Evolutionary conservation across 169 alveolate genomes (phyloP).

Genomic region (Babesia ovata): DNA sequence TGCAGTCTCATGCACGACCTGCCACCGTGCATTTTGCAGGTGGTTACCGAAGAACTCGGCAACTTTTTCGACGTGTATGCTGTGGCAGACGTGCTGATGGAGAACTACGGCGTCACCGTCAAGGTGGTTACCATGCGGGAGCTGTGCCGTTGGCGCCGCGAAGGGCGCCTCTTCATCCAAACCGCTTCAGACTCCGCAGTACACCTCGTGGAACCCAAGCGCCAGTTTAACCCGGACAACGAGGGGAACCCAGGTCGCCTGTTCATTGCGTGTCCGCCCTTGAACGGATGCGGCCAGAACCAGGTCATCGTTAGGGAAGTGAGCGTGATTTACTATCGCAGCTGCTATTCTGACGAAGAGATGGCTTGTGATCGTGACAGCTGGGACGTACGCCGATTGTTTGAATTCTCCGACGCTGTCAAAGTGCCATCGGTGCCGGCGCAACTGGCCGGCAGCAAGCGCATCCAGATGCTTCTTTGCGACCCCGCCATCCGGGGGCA

Average conservation of each 20-base stretch:
- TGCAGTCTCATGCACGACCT: conserved; percentile 20
- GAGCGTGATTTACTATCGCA: conserved; percentile 54
- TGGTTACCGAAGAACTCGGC: conserved; percentile 35
- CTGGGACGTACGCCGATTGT: conserved; percentile 34
- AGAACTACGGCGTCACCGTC: conserved; percentile 37
- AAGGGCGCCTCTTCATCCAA: conserved; percentile 19
- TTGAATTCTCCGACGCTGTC: conserved; percentile 58
- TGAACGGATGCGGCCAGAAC: conserved; percentile 1
- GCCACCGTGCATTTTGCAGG: conserved; percentile 39
- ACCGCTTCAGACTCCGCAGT: conserved; percentile 21
- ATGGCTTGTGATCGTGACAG: conserved; percentile 44
- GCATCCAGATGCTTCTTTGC: conserved; percentile 54
- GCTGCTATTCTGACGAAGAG: conserved; percentile 26
- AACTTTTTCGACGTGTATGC: conserved; percentile 59
- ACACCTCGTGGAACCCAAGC: not conserved
- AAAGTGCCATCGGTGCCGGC: conserved; percentile 57
- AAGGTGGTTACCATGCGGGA: conserved; percentile 37
- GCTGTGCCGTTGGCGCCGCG: conserved; percentile 35
- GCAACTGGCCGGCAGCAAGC: conserved; percentile 61
- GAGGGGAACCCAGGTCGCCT: conserved; percentile 47
- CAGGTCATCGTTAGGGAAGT: conserved; percentile 38
- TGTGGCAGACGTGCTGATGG: conserved; percentile 36
- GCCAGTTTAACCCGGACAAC: not conserved
- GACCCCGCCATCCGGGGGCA: conserved; percentile 18
- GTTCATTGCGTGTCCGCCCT: conserved; percentile 9